These are phyloP conservation scores for Cadophora luteo-olivacea DNA, from an alignment of 2,329 filamentous ascomycete genomes.

Conservation along the genomic window DNA sequence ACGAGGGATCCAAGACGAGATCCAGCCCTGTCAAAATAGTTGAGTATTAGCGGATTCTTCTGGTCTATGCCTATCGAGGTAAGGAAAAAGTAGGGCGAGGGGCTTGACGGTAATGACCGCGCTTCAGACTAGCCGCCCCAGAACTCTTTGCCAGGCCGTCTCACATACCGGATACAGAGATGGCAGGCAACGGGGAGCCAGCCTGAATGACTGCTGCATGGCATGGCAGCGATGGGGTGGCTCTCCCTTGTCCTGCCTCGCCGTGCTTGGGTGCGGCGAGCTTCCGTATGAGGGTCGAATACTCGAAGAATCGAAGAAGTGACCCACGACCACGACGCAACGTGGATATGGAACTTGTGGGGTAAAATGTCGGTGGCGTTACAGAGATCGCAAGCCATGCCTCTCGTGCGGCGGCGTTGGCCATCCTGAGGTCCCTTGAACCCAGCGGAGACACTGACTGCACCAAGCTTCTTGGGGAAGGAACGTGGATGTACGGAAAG, in stretches of 20 bases:
- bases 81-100: constrained; percentile 8
- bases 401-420: constrained; percentile 5
- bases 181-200: constrained; percentile 12
- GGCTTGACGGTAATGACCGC: constrained; percentile 16
- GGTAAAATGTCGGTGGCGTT: constrained; percentile 29
- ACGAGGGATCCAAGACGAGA: constrained; percentile 16
- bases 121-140: constrained; percentile 24
- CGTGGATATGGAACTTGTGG: constrained; percentile 35
- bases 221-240: constrained; percentile 1
- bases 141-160: background rate
- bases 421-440: background rate
- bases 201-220: constrained; percentile 6
- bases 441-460: constrained; percentile 26
- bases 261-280: background rate
- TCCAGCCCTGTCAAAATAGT: constrained; percentile 23
- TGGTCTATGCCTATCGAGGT: constrained; percentile 21
- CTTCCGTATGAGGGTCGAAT: background rate
- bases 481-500: background rate
- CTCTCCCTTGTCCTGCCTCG: background rate
- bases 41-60: background rate
- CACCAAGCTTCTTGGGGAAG: constrained; percentile 30
- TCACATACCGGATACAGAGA: constrained; percentile 10
- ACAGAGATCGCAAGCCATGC: constrained; percentile 18
- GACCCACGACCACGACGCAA: constrained; percentile 5
- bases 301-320: background rate